Evolutionary conservation across 2,329 filamentous ascomycete species (phyloP), one percentile per base, ranked within the genome.

Genomic region (Didymella pomorum): DNA sequence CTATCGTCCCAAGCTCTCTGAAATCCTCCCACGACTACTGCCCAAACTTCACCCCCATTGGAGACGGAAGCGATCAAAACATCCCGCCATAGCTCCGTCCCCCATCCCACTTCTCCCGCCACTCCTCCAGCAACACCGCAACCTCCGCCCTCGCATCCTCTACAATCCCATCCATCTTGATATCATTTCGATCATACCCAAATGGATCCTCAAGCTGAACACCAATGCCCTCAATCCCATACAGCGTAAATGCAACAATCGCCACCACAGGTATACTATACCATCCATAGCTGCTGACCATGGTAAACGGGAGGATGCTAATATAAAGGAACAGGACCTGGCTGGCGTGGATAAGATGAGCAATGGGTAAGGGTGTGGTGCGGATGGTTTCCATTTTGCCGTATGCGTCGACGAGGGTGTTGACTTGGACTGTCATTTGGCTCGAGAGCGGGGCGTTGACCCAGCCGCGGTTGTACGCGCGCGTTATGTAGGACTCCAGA

Each of bases 141-240:
- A 86, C 81, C 73, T 89, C 86, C 37, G 79, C 79, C 58, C 84
- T 77, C 42, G 85, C 78, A 69, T 89, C 87, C 63, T 87, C 85
- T 2, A 86, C 83, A 48, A 89, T 84, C 3, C 84, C 85, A 71
- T 89, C 86, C 82, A 89, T 87, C 69, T 88, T 88, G 74, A 89
- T 89, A 69, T 89, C 86, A 56, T 87, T 88, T 67, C 83, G 81
- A 63, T 87, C 86, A 55, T 86, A 86, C 2, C 87, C 87, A 69
- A 89, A 89, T 1, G 87, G 87, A 69, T 89, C 87, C 69, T 89
- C 87, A 1, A 89, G 77, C 71, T 88, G 86, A 3, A 81, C 82
- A 11, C 85, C 86, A 53, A 88, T 89, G 1, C 85, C 86, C 60
- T 87, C 85, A 25, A 87, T 87, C 0, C 85, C 86, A 60, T 89